phyloP scores from a whole-genome alignment of 306 rosid species.

The Alnus glutinosa region DNA sequence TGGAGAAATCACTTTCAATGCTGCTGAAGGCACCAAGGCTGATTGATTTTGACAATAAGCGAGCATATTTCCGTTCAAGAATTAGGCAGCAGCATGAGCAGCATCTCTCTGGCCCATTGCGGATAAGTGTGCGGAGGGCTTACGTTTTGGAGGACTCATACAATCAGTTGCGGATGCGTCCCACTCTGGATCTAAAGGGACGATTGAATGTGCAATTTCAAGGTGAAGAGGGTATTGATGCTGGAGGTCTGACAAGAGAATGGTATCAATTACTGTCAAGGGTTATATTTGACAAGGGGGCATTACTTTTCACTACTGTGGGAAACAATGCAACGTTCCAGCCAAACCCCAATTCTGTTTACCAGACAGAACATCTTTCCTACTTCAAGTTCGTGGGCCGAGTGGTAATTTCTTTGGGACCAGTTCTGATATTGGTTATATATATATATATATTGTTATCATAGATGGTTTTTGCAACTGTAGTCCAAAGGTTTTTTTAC shows the following conservation, averaged over 20 bases:
- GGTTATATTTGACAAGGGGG: conserved; percentile 95
- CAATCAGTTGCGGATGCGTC: conserved; percentile 94
- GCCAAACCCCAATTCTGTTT: conserved; percentile 97
- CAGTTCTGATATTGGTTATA: not conserved
- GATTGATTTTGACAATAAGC: conserved; percentile 95
- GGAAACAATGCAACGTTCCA: conserved; percentile 96
- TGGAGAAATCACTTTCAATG: conserved; percentile 97
- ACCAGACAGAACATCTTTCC: conserved; percentile 98
- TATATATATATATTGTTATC: not conserved
- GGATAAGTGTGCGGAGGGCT: conserved; percentile 90
- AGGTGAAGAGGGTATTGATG: conserved; percentile 99
- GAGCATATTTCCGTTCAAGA: conserved; percentile 94
- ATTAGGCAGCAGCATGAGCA: conserved; percentile 97
- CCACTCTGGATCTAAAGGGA: conserved; percentile 86
- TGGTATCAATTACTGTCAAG: conserved; percentile 97
- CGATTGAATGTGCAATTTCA: conserved; percentile 94
- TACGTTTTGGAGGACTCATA: conserved; percentile 97
- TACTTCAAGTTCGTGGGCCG: conserved; percentile 98
- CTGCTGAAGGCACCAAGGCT: conserved; percentile 95
- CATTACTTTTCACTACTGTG: conserved; percentile 94
- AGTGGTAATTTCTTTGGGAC: conserved; percentile 63
- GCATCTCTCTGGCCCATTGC: conserved; percentile 82
- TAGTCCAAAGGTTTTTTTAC: not conserved
- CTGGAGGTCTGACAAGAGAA: conserved; percentile 98
- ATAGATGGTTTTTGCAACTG: not conserved